Evolutionary conservation across 1,139 yeast species (phyloP).

Genomic region (Fermentozyma sake): DNA sequence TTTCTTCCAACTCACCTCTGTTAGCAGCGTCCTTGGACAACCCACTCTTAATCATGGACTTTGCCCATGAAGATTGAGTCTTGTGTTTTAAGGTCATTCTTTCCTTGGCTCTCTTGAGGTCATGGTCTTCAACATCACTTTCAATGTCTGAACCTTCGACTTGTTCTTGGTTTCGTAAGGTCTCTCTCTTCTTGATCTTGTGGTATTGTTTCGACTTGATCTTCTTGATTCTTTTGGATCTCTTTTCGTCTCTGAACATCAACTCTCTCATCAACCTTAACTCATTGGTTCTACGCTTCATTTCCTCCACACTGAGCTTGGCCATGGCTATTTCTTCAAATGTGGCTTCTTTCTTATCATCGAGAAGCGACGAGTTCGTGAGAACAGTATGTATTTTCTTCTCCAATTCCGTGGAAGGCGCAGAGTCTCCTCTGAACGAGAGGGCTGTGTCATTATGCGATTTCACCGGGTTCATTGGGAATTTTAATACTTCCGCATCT

Average conservation of each 20-base stretch:
- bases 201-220: slow-evolving; percentile 90
- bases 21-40: slow-evolving; percentile 80
- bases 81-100: slow-evolving; percentile 90
- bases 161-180: slow-evolving; percentile 61
- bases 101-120: slow-evolving; percentile 75
- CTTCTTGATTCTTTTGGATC: slow-evolving; percentile 86
- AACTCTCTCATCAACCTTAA: slow-evolving; percentile 89
- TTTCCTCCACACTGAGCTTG: slow-evolving; percentile 74
- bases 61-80: slow-evolving; percentile 87
- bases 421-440: slow-evolving; percentile 36
- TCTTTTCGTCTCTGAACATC: slow-evolving; percentile 91
- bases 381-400: slow-evolving; percentile 58
- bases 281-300: slow-evolving; percentile 73
- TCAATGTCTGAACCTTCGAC: slow-evolving; percentile 60
- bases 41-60: slow-evolving; percentile 84
- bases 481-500: slow-evolving; percentile 77
- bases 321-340: slow-evolving; percentile 89
- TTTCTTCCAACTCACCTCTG: slow-evolving; percentile 88
- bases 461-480: slow-evolving; percentile 56
- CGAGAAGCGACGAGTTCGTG: slow-evolving; percentile 60
- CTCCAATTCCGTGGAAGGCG: slow-evolving; percentile 59
- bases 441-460: slow-evolving; percentile 48
- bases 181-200: slow-evolving; percentile 81
- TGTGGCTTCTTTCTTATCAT: slow-evolving; percentile 71
- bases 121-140: slow-evolving; percentile 61